Base-by-base conservation (phyloP, 2,329 filamentous ascomycete species). In the Dryadomyces quercus-mongolicae region DNA sequence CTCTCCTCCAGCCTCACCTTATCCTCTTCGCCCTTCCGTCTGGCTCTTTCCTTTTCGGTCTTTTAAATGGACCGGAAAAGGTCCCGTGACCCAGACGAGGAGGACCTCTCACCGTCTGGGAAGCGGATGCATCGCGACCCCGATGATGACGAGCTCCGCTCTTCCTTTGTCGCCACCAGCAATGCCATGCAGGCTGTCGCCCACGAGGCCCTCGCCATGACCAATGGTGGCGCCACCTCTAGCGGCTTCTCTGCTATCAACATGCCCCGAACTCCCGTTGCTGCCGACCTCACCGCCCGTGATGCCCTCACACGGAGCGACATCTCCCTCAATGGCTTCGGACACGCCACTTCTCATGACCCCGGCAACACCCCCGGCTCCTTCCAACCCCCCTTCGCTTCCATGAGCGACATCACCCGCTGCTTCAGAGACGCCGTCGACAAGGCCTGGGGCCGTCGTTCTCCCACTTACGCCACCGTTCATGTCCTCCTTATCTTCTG, bases 11-110 rank as follows among this genome's bases (percentile, higher is more conserved):
- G 36, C 36, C 36, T 51, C 21, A 12, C 20, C 36, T 51, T 16
- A 12, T 13, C 31, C n/a, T 16, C n/a, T 20, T 15, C 20, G 12
- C 21, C 43, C 43, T 25, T 40, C 43, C n/a, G n/a, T n/a, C n/a
- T n/a, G n/a, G 43, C 43, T 49, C n/a, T 48, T 43, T 12, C 31
- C 13, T 49, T 31, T 49, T 38, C 44, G 18, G 20, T 52, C 16
- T 45, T 34, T 43, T 52, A 47, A 48, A 60, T 59, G 58, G 58
- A 60, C 49, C 55, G 36, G 22, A 59, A 59, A 52, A 38, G 57
- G 43, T 31, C 51, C 40, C 55, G 54, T 43, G 56, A 57, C 57
- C 40, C 20, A 13, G 55, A 58, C 51, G 52, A 56, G 31, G 58
- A 57, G 40, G 44, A 47, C 34, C 40, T 6, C 53, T 49, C 49